A percentile compares a stretch with the other conserved stretches of the same genome.
Evolutionary conservation across 2,329 filamentous ascomycete genomes (phyloP).

Genomic region (Talaromyces verruculosus): DNA sequence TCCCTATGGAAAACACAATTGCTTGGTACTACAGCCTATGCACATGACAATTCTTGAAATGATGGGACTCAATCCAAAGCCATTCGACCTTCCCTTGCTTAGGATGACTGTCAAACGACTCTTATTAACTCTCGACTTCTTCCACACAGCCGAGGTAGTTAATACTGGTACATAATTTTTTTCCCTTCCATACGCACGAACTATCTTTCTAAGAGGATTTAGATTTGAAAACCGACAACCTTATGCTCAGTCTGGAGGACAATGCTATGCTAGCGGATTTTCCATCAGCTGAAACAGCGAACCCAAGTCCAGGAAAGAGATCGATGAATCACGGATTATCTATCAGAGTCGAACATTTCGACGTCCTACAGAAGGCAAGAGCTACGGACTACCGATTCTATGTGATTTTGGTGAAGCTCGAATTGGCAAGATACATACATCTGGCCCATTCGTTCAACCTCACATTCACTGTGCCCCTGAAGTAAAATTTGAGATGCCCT

Average conservation of each 20-base stretch:
- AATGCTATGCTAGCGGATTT: constrained; percentile 32
- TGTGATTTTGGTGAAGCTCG: constrained; percentile 40
- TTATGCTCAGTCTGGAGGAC: constrained; percentile 39
- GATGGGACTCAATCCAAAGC: constrained; percentile 28
- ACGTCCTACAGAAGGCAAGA: constrained; percentile 20
- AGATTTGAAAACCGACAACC: constrained; percentile 46
- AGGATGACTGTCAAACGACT: constrained; percentile 27
- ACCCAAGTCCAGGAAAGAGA: constrained; percentile 32
- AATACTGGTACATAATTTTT: constrained; percentile 35
- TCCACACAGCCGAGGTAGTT: constrained; percentile 33
- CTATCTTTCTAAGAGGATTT: background rate
- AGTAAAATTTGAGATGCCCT: constrained; percentile 49
- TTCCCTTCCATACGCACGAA: background rate
- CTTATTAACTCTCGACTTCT: constrained; percentile 38
- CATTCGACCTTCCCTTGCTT: constrained; percentile 24
- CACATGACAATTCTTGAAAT: constrained; percentile 30
- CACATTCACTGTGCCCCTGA: constrained; percentile 40
- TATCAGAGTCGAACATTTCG: constrained; percentile 24
- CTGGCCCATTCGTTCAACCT: constrained; percentile 30
- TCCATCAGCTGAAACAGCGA: constrained; percentile 27
- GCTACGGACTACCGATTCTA: constrained; percentile 32
- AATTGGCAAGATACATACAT: constrained; percentile 26
- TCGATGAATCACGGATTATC: background rate
- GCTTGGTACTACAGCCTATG: constrained; percentile 9
- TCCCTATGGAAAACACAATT: background rate